A percentile compares a stretch with the other conserved stretches of the same genome.
Evolutionary conservation across 306 rosid species (phyloP).

Genomic region (Dicorynia guianensis): DNA sequence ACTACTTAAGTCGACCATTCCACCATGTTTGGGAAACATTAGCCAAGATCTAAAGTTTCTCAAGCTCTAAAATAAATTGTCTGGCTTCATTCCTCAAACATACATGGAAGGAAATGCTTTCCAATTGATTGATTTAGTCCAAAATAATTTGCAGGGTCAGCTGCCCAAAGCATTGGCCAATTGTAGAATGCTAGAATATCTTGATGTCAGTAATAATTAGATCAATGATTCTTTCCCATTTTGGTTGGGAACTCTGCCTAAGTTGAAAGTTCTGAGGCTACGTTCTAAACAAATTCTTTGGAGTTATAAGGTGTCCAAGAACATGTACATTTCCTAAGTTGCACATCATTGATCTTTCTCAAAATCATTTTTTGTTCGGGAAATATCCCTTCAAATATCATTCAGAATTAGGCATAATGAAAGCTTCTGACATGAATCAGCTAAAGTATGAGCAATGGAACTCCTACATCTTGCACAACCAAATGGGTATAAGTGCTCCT

Average conservation of each 20-base stretch:
- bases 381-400: background rate
- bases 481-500: background rate
- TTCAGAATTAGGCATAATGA: background rate
- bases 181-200: background rate
- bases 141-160: slow-evolving; percentile 34
- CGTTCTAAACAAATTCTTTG: slow-evolving; percentile 35
- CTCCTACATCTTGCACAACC: too few relatives aligned
- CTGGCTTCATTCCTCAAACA: background rate
- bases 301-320: slow-evolving; percentile 12
- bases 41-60: background rate
- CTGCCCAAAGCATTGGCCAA: slow-evolving; percentile 39
- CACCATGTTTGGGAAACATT: background rate
- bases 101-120: too few relatives aligned
- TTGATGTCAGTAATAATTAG: background rate
- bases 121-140: slow-evolving; percentile 17
- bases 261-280: slow-evolving; percentile 29
- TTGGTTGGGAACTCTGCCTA: slow-evolving; percentile 44
- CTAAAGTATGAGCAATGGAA: background rate
- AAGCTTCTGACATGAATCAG: background rate
- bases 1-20: background rate
- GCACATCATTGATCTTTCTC: background rate
- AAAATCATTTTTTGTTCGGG: background rate
- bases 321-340: background rate
- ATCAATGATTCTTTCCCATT: slow-evolving; percentile 37
- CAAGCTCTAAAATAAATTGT: background rate